phyloP scores from a whole-genome alignment of 2,329 filamentous ascomycete genomes.

The Aplosporella prunicola region DNA sequence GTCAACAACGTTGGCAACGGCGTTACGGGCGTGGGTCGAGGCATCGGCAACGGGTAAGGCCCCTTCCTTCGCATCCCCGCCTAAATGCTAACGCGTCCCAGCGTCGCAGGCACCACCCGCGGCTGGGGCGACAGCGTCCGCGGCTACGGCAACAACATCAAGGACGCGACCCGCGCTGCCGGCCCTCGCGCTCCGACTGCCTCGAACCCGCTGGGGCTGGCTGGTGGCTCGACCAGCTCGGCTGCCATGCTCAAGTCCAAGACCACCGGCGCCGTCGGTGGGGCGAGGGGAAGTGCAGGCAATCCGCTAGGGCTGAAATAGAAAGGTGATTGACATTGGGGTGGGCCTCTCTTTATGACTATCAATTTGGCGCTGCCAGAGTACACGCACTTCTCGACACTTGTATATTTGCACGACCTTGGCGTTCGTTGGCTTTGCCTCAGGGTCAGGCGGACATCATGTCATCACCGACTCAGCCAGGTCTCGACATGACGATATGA shows the following conservation, averaged over 20 bases:
- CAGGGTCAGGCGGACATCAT: too few species aligned
- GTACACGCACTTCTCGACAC: too few species aligned
- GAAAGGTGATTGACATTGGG: too few species aligned
- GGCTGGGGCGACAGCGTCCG: constrained; percentile 40
- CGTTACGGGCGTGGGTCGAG: constrained; percentile 38
- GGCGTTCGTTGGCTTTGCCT: neutral
- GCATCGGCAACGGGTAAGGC: constrained; percentile 32
- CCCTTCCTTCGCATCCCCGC: constrained; percentile 4
- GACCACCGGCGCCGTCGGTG: constrained; percentile 16
- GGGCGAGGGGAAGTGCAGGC: constrained; percentile 20
- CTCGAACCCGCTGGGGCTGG: constrained; percentile 38
- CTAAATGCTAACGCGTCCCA: constrained; percentile 13
- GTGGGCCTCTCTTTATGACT: neutral
- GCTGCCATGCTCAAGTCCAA: constrained; percentile 6
- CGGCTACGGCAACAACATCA: constrained; percentile 42
- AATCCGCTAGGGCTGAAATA: constrained; percentile 35
- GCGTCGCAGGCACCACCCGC: constrained; percentile 36
- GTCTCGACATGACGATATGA: neutral
- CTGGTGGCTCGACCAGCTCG: constrained; percentile 9
- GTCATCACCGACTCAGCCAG: too few species aligned
- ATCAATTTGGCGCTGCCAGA: neutral
- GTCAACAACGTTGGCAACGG: constrained; percentile 36
- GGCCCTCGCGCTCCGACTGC: constrained; percentile 36
- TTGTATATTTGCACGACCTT: neutral
- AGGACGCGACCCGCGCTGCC: constrained; percentile 37